Percentiles rank a stretch among this genome's conserved stretches.
phyloP scores from a whole-genome alignment of 805 yeast genomes.

The Zygoascus bituminiphila region DNA sequence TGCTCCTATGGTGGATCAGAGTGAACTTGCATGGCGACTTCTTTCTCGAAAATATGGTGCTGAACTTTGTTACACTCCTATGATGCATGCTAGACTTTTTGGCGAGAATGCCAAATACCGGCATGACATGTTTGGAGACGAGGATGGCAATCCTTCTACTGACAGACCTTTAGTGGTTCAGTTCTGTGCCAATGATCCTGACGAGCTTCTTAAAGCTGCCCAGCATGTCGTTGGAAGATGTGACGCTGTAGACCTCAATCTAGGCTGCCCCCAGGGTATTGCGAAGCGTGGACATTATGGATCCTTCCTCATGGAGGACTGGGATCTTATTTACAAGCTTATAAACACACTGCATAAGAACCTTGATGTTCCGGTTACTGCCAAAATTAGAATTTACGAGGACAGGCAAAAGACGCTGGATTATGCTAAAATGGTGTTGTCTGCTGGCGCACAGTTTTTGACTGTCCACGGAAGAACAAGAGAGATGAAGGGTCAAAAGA shows the following conservation, averaged over 20 bases:
- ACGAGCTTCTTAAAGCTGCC: constrained; percentile 74
- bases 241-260: constrained; percentile 91
- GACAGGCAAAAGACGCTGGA: constrained; percentile 73
- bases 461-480: constrained; percentile 94
- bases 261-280: constrained; percentile 98
- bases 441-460: constrained; percentile 91
- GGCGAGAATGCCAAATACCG: constrained; percentile 80
- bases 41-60: constrained; percentile 87
- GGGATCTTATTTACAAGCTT: constrained; percentile 70
- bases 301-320: constrained; percentile 92
- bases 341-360: constrained; percentile 68
- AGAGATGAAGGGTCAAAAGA: constrained; percentile 94
- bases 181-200: constrained; percentile 95
- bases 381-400: constrained; percentile 85
- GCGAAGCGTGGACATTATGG: constrained; percentile 95
- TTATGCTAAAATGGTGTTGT: constrained; percentile 81
- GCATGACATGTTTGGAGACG: constrained; percentile 49
- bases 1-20: constrained; percentile 98
- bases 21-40: constrained; percentile 92
- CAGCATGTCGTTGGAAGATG: constrained; percentile 68
- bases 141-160: constrained; percentile 59
- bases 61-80: constrained; percentile 88
- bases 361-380: constrained; percentile 82
- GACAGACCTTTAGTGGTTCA: constrained; percentile 92
- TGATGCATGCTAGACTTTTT: constrained; percentile 89